A percentile compares a stretch with the other conserved stretches of the same genome.
Conservation (phyloP, 2,329 filamentous ascomycete species). For the Pseudogymnoascus sp. region DNA sequence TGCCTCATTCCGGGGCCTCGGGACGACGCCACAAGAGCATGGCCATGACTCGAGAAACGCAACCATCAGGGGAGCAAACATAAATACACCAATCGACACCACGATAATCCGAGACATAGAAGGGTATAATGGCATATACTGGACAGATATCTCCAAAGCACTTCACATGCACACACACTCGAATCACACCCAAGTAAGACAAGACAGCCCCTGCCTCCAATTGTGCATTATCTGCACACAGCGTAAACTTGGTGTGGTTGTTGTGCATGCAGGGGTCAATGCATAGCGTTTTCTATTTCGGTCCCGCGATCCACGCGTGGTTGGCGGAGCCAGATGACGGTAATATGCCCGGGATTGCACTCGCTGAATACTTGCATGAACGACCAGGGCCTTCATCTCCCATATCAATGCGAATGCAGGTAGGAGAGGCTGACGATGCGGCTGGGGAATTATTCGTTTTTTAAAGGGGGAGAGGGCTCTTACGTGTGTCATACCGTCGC, state of each 20-base stretch:
- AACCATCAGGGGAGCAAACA: neutral
- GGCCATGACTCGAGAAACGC: neutral
- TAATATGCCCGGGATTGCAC: neutral
- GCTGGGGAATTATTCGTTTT: neutral
- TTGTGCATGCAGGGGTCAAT: constrained; percentile 1
- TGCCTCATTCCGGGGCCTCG: neutral
- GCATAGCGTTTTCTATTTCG: neutral
- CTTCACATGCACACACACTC: neutral
- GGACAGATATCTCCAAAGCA: neutral
- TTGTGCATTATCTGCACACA: neutral
- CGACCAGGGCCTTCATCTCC: constrained; percentile 30
- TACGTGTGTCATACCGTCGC: neutral
- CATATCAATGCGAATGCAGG: constrained; percentile 32
- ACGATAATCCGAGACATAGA: neutral
- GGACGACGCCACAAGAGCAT: neutral
- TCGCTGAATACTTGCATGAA: constrained; percentile 15
- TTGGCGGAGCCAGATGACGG: neutral
- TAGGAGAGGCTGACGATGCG: constrained; percentile 13
- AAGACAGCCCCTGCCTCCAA: neutral
- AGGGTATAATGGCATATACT: neutral
- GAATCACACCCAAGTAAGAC: neutral
- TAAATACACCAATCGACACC: neutral
- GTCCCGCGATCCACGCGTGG: neutral
- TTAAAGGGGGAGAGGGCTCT: neutral
- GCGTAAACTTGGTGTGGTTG: neutral